Evolutionary conservation across 1,139 yeast genomes (phyloP), one percentile per base, ranked within the genome.

Genomic region (Candida smagusa): DNA sequence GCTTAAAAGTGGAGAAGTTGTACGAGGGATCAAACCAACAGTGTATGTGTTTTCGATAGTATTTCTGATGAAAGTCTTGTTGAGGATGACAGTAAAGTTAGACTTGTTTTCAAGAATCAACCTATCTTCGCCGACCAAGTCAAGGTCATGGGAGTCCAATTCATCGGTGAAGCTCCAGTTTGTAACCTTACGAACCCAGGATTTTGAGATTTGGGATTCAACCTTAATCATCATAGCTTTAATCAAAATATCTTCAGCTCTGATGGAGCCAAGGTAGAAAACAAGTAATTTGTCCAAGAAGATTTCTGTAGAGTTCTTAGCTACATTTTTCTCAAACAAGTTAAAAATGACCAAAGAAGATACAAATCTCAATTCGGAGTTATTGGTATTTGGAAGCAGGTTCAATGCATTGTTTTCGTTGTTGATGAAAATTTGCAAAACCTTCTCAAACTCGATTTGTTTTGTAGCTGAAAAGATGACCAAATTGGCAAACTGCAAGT

Each of bases 161-260:
- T 65, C 68, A 31, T 68, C 69, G 22, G 76, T 56, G 36, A 83
- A 72, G 36, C 84, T 89, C 95, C 95, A 87, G 30, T 72, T 65
- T 32, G 71, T 63, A 8, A 85, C 79, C 35, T 54, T 58, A 37
- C 71, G 67, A 9, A 82, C 65, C 95, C 95, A 86, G 7, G 75
- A 67, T 37, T 42, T 50, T 11, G 71, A 63, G 8, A 70, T 51
- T 5, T 65, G 62, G 0, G 75, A 52, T 56, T 90, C 97, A 28
- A 87, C 65, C 8, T 58, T 56, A 37, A 69, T 65, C 34, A 90
- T 54, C 2, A 85, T 58, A 2, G 65, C 58, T 41, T 84, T 76
- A 24, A 90, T 54, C 2, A 88, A 46, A 36, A 77, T 54, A 54
- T 90, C 97, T 31, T 77, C 78, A 2, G 80, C 65, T 11, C 75